phyloP scores from a whole-genome alignment of 768 basidiomycete genomes.

The Panus rudis region DNA sequence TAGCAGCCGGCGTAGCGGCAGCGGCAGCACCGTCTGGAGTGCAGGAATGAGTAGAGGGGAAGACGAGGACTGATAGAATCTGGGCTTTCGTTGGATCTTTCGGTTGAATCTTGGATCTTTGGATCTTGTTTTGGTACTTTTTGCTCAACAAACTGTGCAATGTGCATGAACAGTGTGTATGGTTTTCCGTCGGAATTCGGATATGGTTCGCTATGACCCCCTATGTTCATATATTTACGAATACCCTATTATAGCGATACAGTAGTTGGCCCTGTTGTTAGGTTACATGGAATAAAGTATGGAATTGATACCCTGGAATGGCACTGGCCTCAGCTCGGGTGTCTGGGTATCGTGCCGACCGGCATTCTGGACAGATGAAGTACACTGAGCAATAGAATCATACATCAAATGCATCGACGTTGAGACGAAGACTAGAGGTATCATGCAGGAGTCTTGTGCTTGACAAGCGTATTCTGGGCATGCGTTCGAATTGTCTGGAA shows the following conservation, averaged over 20 bases:
- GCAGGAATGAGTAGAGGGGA: constrained; percentile 69
- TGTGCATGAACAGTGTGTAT: background rate
- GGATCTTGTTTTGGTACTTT: background rate
- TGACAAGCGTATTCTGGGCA: constrained; percentile 69
- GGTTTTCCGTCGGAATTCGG: background rate
- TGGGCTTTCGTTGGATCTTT: too few species aligned
- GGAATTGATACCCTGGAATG: too few species aligned
- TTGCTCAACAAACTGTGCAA: background rate
- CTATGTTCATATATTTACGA: too few species aligned
- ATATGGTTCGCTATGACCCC: constrained; percentile 1
- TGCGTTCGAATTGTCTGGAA: constrained; percentile 76
- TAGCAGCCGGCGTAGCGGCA: constrained; percentile 50
- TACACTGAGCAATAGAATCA: too few species aligned
- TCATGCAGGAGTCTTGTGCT: constrained; percentile 28
- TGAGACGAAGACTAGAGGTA: too few species aligned
- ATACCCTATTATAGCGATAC: too few species aligned
- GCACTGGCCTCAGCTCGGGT: too few species aligned
- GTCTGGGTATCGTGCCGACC: too few species aligned
- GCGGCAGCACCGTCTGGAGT: constrained; percentile 81
- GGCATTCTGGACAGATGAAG: too few species aligned
- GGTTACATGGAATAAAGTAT: too few species aligned
- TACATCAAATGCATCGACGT: too few species aligned
- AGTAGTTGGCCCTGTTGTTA: too few species aligned
- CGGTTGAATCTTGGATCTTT: background rate
- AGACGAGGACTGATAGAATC: constrained; percentile 31